Base-by-base conservation (phyloP, 2,329 filamentous ascomycete species). In the Nothophaeocryptopus gaeumannii region DNA sequence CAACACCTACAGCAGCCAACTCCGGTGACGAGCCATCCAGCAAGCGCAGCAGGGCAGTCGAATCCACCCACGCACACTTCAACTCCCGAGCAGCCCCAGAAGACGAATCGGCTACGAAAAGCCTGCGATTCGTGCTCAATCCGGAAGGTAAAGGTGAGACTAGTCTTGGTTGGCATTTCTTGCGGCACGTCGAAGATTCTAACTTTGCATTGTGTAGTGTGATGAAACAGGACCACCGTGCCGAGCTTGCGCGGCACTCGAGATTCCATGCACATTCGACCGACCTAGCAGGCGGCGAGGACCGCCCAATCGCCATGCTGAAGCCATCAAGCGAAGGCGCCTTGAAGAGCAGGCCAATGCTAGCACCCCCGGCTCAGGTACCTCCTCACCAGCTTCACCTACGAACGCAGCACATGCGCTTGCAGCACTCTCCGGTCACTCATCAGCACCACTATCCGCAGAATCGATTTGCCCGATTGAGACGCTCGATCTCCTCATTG, bases 401-500 rank as follows among this genome's bases (percentile, higher is more conserved):
- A 78, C 76, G 10, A 72, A 78, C 60, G 76, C 76, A 36, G 76
- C 76, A 31, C 76, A 79, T 49, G 76, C 76, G 30, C 70, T 79
- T 15, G 74, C 76, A 29, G 72, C 76, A 40, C 72, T 78, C 35
- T 70, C 74, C 30, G 71, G 72, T 12, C 71, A 72, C 52, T 69
- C 72, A 5, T 70, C 75, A 14, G 55, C 59, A 14, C 69, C 72
- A 36, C 67, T 79, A 8, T 80, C 79, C 3, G 78, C 84, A 40
- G 87, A 91, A 63, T 75, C 80, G 2, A 89, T 91, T 54, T 86
- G 85, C 35, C 84, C 86, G 0, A 76, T 85, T 67, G 78, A 81
- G 7, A 81, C 85, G 9, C 72, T 91, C 45, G 78, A 85, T 60
- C 76, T 85, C 2, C 75, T 90, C 12, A 80, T 91, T 50, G 85